Percentiles rank a stretch among this genome's conserved stretches.
Evolutionary conservation across 2,329 filamentous ascomycete species (phyloP).

Genomic region (Fusarium ambrosium): DNA sequence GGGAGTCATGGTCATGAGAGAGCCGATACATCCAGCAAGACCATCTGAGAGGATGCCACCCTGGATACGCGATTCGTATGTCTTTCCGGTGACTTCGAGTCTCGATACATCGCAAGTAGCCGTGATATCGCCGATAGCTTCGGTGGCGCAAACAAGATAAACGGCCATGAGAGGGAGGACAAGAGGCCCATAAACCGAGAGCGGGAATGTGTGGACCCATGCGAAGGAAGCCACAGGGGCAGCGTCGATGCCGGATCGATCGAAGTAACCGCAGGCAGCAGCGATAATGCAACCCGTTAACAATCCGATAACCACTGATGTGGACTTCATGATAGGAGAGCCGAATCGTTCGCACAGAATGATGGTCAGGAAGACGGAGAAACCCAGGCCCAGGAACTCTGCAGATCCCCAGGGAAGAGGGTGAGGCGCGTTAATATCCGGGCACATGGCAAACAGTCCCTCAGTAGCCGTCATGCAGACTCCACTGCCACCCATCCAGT

Average conservation of each 20-base stretch:
- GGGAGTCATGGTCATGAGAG: slow-evolving; percentile 83
- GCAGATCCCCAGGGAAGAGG: slow-evolving; percentile 83
- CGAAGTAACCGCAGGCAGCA: slow-evolving; percentile 83
- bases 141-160: slow-evolving; percentile 81
- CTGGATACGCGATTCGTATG: slow-evolving; percentile 83
- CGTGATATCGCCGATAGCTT: slow-evolving; percentile 84
- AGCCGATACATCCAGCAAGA: slow-evolving; percentile 79
- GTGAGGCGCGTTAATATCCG: slow-evolving; percentile 75
- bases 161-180: slow-evolving; percentile 79
- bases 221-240: slow-evolving; percentile 81
- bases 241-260: slow-evolving; percentile 76
- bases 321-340: slow-evolving; percentile 86
- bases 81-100: slow-evolving; percentile 77
- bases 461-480: slow-evolving; percentile 64
- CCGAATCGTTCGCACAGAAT: slow-evolving; percentile 86
- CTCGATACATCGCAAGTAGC: slow-evolving; percentile 85
- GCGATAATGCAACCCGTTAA: slow-evolving; percentile 84
- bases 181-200: slow-evolving; percentile 79
- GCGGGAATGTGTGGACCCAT: slow-evolving; percentile 83
- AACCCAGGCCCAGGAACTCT: slow-evolving; percentile 83
- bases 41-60: slow-evolving; percentile 85
- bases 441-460: slow-evolving; percentile 74
- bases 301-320: slow-evolving; percentile 80
- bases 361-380: slow-evolving; percentile 84
- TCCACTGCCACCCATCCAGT: slow-evolving; percentile 84